Base-by-base conservation (phyloP, 208 protist species). In the Trypanosoma conorhini region DNA sequence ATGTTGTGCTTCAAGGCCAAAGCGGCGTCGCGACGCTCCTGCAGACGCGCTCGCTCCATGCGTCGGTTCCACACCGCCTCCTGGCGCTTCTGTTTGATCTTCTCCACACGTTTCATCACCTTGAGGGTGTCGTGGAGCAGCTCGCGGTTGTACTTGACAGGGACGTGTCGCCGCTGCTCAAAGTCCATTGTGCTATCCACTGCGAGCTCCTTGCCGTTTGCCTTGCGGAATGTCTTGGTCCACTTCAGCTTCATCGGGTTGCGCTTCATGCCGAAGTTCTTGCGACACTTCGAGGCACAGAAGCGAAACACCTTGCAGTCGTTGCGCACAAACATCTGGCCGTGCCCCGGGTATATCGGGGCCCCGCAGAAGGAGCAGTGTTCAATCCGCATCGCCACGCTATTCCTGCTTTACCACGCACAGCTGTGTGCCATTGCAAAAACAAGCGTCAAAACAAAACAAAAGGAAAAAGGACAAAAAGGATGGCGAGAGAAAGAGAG, bases 171-270 rank as follows among this genome's bases (percentile, higher is more conserved):
- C 40, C 92, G 86, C 80, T 97, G 96, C 88, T 99, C 99, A 81
- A 99, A 99, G 42, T 99, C 97, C 79, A 99, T 99, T 19, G 98
- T 98, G 61, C 85, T 94, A 87, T 99, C 99, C 42, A 98, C 83
- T 19, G 94, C 78, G 58, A 99, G 91, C 81, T 99, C 99, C 85
- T 99, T 99, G 30, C 98, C 98, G 62, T 91, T 86, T 0, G 97
- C 84, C 77, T 96, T 98, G 44, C 99, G 89, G 88, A 98, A 99
- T 35, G 99, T 98, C 87, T 99, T 99, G 26, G 99, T 99, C 99
- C 99, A 99, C 70, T 93, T 89, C 22, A 99, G 84, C 83, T 99
- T 99, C 79, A 98, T 96, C 48, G 99, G 99, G 77, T 99, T 99
- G 67, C 97, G 92, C 83, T 99, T 99, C 91, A 98, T 97, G 76